Conservation (phyloP, 2,329 filamentous ascomycete species). For the Paracorniculantispora psalliotae region DNA sequence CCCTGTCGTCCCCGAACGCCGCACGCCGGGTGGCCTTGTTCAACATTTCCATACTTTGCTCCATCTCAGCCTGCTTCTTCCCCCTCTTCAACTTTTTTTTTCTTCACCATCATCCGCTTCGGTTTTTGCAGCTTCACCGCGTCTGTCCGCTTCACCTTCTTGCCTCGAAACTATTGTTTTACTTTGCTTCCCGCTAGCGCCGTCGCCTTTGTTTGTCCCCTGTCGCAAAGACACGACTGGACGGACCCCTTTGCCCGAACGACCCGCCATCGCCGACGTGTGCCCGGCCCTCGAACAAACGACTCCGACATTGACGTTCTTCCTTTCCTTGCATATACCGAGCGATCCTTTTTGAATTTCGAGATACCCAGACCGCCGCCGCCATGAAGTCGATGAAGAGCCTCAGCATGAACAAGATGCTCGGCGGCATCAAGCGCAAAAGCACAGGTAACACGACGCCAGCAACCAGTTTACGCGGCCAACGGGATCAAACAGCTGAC, state of each 20-base stretch:
- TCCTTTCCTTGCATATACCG: no score
- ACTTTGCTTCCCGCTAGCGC: background rate
- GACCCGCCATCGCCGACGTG: no score
- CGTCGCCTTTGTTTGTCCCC: background rate
- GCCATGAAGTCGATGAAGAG: slow-evolving; percentile 45
- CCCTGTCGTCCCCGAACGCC: background rate
- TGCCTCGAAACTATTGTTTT: background rate
- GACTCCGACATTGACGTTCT: no score
- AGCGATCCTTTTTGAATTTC: background rate
- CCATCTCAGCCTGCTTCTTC: background rate
- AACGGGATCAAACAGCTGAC: background rate
- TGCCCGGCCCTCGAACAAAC: no score
- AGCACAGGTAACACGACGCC: slow-evolving; percentile 33
- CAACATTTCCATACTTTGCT: no score
- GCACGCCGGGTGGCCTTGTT: no score
- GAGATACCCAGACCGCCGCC: background rate
- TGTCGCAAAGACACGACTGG: background rate
- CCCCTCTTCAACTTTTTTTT: background rate
- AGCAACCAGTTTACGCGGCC: no score
- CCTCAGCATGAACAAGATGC: slow-evolving; percentile 52
- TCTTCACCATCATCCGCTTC: no score
- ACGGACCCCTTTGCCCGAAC: background rate
- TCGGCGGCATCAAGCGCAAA: slow-evolving; percentile 50
- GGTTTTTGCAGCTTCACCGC: background rate
- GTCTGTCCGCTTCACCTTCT: background rate